Evolutionary conservation across 441 rosid species (phyloP).

Genomic region (Flueggea neowawraea): DNA sequence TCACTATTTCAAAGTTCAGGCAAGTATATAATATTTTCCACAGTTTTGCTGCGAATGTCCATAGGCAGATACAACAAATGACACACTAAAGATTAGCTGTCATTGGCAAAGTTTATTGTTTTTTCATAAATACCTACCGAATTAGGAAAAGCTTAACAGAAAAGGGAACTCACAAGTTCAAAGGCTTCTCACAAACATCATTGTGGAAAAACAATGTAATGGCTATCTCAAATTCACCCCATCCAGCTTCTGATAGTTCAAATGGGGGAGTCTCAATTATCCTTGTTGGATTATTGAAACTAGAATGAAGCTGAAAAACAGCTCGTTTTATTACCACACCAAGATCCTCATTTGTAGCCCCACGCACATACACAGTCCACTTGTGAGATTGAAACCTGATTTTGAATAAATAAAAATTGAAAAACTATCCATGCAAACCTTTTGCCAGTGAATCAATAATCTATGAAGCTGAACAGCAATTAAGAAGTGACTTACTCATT

Average conservation of each 20-base stretch:
- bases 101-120: not conserved
- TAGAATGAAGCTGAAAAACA: slow-evolving; percentile 85
- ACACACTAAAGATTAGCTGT: not conserved
- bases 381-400: slow-evolving; percentile 80
- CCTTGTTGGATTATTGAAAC: slow-evolving; percentile 83
- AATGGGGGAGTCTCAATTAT: slow-evolving; percentile 80
- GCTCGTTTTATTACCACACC: slow-evolving; percentile 62
- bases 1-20: not conserved
- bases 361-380: slow-evolving; percentile 93
- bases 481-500: slow-evolving; percentile 56
- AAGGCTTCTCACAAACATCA: slow-evolving; percentile 66
- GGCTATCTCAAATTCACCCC: slow-evolving; percentile 95
- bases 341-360: slow-evolving; percentile 87
- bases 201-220: slow-evolving; percentile 69
- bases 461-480: slow-evolving; percentile 1
- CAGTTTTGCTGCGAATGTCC: not conserved
- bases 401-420: not conserved
- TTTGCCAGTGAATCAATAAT: slow-evolving; percentile 1
- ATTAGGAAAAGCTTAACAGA: not conserved
- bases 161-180: slow-evolving; percentile 61
- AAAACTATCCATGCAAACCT: not conserved
- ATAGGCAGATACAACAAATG: not conserved
- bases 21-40: not conserved
- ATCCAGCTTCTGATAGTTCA: slow-evolving; percentile 80
- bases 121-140: not conserved